Base-by-base conservation (phyloP, 2,329 filamentous ascomycete species). In the Colletotrichum higginsianum region DNA sequence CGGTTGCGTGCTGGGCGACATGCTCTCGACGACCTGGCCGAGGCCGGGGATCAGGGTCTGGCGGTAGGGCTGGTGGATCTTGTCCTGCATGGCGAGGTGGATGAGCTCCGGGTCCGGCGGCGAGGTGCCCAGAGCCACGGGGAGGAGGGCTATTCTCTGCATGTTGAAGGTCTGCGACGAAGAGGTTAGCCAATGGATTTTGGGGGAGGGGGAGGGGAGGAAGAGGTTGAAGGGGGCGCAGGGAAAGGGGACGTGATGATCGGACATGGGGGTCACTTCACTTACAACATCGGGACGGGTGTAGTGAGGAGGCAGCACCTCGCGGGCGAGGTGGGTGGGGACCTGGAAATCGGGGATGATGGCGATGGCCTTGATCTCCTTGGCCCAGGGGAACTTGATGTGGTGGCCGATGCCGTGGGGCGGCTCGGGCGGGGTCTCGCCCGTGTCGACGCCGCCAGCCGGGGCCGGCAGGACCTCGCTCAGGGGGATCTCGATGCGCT, bases 51-150 rank as follows among this genome's bases (percentile, higher is more conserved):
- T 97, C 73, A 99, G 89, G 2, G 89, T 92, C 83, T 96, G 92
- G 65, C 96, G 92, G 85, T 99, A 98, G 53, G 95, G 96, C 83
- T 99, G 96, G 84, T 99, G 96, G 73, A 99, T 91, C 84, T 95
- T 97, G 86, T 99, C 96, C 84, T 98, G 96, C 96, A 99, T 99
- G 57, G 95, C 96, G 58, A 97, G 91, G 85, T 97, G 97, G 81
- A 99, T 99, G 82, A 97, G 92, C 77, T 97, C 92, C 26, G 96
- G 92, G 79, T 98, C 93, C 2, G 95, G 96, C 12, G 96, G 96
- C 9, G 93, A 96, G 80, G 94, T 92, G 74, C 95, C 95, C 56
- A 99, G 88, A 1, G 95, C 95, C 13, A 95, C 94, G 42, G 96
- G 95, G 15, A 99, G 89, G 61, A 99, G 88, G 2, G 96, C 95